Base-by-base conservation (phyloP, 1,284 basidiomycete genomes). In the Puccinia hordei region DNA sequence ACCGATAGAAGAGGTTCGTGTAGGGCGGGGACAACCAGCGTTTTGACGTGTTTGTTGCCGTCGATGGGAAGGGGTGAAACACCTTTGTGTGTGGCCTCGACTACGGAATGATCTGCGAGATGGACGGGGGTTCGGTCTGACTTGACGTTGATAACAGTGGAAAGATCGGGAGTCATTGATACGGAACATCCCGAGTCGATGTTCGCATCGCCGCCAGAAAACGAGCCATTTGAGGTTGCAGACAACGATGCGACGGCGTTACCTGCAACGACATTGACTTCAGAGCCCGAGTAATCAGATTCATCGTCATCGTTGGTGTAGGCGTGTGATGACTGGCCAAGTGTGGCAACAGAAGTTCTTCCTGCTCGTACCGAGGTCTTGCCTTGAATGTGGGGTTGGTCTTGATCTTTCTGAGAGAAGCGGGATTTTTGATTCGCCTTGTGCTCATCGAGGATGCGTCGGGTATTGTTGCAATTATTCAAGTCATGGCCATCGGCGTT, bases 1-100 rank as follows among this genome's bases (percentile, higher is more conserved):
- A n/a, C n/a, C n/a, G n/a, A n/a, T n/a, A n/a, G n/a, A n/a, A n/a
- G n/a, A n/a, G n/a, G n/a, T n/a, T n/a, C n/a, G n/a, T n/a, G n/a
- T n/a, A n/a, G n/a, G n/a, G n/a, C n/a, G n/a, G n/a, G n/a, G n/a
- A n/a, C n/a, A 0, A 44, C 22, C 0, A 69, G 38, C 1, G 66
- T 44, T 6, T 17, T 22, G 8, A 44, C 30, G n/a, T 69, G 0
- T 8, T 35, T 30, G 6, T 12, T 27, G 5, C 19, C 53, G 6
- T 24, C n/a, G 27, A 73, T 22, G 27, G 2, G 49, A 22, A 73
- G 49, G 1, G 12, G 33, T 1, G 30, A 24, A 0, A 33, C 9
- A 2, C 69, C 69, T 17, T 51, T 53, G 35, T 73, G 69, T 9
- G 69, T 55, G 22, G 69, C 69, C 24, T 73, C 33, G 3, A 73